A percentile compares a stretch with the other conserved stretches of the same genome.
Conservation (phyloP, 2,329 filamentous ascomycete genomes). For the Chaetoscypha palmicola region DNA sequence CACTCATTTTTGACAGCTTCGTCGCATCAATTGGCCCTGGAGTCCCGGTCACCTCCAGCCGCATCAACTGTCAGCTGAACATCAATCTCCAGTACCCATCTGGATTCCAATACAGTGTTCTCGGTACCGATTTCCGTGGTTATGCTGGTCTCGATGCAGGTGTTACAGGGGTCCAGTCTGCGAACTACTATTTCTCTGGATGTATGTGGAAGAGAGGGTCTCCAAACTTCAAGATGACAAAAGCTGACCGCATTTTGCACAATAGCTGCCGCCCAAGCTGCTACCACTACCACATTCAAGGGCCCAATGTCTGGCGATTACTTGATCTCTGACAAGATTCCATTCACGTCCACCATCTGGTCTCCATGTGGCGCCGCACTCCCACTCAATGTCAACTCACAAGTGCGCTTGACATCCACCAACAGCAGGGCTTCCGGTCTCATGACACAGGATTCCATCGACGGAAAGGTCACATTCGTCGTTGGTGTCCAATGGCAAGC, state of each 20-base stretch:
- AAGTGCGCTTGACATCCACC: slow-evolving; percentile 36
- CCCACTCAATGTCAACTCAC: slow-evolving; percentile 48
- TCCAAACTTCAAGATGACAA: no score
- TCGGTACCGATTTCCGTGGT: slow-evolving; percentile 46
- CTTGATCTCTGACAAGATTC: slow-evolving; percentile 36
- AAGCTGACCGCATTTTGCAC: no score
- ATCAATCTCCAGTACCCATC: slow-evolving; percentile 43
- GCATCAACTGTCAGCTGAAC: slow-evolving; percentile 49
- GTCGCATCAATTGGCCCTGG: slow-evolving; percentile 42
- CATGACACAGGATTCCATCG: slow-evolving; percentile 42
- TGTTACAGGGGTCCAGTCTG: slow-evolving; percentile 41
- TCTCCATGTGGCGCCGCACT: slow-evolving; percentile 43
- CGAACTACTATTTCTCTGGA: slow-evolving; percentile 49
- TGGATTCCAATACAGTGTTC: slow-evolving; percentile 46
- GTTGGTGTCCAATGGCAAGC: slow-evolving; percentile 36
- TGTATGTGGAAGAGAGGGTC: no score
- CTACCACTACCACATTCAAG: slow-evolving; percentile 35
- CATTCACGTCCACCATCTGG: slow-evolving; percentile 42
- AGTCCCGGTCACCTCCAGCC: slow-evolving; percentile 36
- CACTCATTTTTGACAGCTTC: slow-evolving; percentile 46
- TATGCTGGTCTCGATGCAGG: slow-evolving; percentile 41
- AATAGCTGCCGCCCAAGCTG: slow-evolving; percentile 32
- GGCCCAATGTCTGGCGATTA: slow-evolving; percentile 39
- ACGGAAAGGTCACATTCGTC: slow-evolving; percentile 39
- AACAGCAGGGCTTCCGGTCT: slow-evolving; percentile 32